Percentiles rank a stretch among this genome's conserved stretches.
These are phyloP conservation scores for Apophysomyces variabilis DNA, from an alignment of 371 early-diverging fungal genomes.

Conservation along the genomic window DNA sequence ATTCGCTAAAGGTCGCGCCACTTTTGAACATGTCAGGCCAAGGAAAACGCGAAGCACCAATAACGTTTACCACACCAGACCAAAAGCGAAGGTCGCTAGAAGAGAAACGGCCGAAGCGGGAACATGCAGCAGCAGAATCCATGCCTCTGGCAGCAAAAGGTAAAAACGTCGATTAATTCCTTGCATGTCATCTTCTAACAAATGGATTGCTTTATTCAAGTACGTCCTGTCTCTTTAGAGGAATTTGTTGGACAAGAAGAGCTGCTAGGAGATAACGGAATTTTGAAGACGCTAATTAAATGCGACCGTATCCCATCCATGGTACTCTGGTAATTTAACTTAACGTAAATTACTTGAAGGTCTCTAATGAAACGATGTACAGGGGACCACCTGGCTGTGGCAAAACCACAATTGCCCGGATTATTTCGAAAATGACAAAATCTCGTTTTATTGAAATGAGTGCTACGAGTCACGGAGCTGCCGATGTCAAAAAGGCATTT, in stretches of 20 bases:
- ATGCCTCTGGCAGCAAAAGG: conserved; percentile 59
- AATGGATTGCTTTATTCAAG: conserved; percentile 19
- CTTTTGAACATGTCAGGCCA: not conserved
- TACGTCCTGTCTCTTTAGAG: conserved; percentile 67
- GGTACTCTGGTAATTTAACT: conserved; percentile 44
- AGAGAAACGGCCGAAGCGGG: conserved; percentile 17
- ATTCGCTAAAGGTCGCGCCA: conserved; percentile 6
- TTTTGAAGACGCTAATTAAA: conserved; percentile 67
- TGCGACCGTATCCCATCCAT: conserved; percentile 71
- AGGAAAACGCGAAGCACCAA: not conserved
- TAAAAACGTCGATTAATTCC: conserved; percentile 8
- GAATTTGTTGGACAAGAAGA: conserved; percentile 80
- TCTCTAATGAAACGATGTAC: conserved; percentile 50
- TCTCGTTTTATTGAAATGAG: conserved; percentile 74
- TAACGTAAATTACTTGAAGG: not conserved
- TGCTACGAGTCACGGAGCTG: conserved; percentile 71
- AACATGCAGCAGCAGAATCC: conserved; percentile 23
- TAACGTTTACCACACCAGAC: not conserved
- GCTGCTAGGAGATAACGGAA: conserved; percentile 66
- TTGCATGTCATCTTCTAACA: not conserved
- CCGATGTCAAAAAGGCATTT: conserved; percentile 70
- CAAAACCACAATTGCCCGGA: conserved; percentile 83
- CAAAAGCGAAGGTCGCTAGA: conserved; percentile 1
- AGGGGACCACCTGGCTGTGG: conserved; percentile 89
- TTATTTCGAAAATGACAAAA: conserved; percentile 68